These are phyloP conservation scores for Paecilomyces formosus DNA, from an alignment of 2,329 filamentous ascomycete genomes.

Conservation along the genomic window DNA sequence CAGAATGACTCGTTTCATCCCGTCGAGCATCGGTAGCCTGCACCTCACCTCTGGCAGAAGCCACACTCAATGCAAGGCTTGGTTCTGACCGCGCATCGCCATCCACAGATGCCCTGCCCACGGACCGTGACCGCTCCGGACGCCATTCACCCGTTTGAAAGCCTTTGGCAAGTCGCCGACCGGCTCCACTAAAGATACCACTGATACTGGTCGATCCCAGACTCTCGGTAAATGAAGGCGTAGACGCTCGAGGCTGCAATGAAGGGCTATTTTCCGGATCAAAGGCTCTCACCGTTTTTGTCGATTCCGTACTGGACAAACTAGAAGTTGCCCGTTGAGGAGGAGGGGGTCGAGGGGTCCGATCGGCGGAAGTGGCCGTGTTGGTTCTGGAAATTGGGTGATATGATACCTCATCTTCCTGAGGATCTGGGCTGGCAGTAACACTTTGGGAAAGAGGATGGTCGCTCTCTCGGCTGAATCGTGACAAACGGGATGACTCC, in stretches of 20 bases:
- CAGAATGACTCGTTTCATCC: constrained; percentile 11
- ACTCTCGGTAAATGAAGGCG: constrained; percentile 22
- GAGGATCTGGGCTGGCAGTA: constrained; percentile 57
- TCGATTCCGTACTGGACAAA: constrained; percentile 40
- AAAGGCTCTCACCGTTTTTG: constrained; percentile 36
- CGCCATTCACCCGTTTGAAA: constrained; percentile 31
- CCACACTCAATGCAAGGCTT: constrained; percentile 36
- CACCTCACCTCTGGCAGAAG: constrained; percentile 37
- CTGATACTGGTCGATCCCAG: constrained; percentile 26
- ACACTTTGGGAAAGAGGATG: constrained; percentile 72
- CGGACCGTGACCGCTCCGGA: constrained; percentile 24
- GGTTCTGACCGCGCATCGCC: constrained; percentile 32
- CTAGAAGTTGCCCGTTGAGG: constrained; percentile 34
- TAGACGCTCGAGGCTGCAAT: constrained; percentile 16
- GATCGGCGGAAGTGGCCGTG: constrained; percentile 13
- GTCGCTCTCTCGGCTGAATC: constrained; percentile 48
- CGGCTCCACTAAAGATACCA: constrained; percentile 34
- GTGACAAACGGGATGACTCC: constrained; percentile 44
- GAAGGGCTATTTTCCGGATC: constrained; percentile 16
- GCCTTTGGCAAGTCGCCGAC: constrained; percentile 26
- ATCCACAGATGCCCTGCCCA: constrained; percentile 26
- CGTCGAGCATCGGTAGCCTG: constrained; percentile 30
- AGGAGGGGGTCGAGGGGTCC: constrained; percentile 27
- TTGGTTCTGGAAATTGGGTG: constrained; percentile 20
- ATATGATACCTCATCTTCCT: constrained; percentile 27